Conservation (phyloP, 148 eudicot species). For the Cornus suecica region DNA sequence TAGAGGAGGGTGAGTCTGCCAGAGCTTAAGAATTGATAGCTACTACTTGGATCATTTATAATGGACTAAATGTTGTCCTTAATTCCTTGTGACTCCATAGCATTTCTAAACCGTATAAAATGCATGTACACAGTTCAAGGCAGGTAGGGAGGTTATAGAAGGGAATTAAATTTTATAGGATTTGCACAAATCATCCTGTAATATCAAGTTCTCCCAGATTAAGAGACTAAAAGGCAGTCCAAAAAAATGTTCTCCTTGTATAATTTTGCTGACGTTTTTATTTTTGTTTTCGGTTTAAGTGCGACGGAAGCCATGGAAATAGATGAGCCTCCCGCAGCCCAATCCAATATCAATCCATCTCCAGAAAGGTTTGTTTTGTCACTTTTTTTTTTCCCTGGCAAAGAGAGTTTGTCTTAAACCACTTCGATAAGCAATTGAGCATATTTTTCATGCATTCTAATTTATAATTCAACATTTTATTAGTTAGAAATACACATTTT, state of each 20-base stretch:
- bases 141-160: background rate
- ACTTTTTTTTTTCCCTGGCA: no score
- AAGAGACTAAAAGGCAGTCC: no score
- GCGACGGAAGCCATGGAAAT: constrained; percentile 70
- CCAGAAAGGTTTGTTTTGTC: constrained; percentile 80
- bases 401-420: background rate
- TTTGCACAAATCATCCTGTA: no score
- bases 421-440: background rate
- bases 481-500: no score
- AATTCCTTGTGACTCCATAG: background rate
- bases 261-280: constrained; percentile 3
- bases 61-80: background rate
- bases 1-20: constrained; percentile 52
- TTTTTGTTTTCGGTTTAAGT: constrained; percentile 14
- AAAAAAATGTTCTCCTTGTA: background rate
- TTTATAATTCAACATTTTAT: no score
- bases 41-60: no score
- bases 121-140: background rate
- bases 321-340: constrained; percentile 65
- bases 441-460: no score
- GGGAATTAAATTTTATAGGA: background rate
- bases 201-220: no score
- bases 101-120: background rate
- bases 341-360: constrained; percentile 33
- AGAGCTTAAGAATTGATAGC: no score